These are phyloP conservation scores for Parachlorella kessleri DNA, from an alignment of 139 green algal species.

Conservation along the genomic window DNA sequence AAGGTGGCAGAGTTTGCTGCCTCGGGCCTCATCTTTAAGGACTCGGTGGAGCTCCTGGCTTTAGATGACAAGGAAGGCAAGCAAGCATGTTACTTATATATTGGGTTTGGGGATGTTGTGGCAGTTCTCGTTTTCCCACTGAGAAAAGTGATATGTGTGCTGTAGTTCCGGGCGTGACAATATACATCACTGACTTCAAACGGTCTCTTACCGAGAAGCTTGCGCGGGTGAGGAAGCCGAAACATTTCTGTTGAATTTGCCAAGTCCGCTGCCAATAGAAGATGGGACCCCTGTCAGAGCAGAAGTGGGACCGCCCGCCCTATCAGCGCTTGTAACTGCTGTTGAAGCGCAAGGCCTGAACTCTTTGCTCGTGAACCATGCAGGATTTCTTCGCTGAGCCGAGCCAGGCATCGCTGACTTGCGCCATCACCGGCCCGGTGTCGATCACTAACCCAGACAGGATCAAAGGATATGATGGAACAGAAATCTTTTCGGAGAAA, in stretches of 20 bases:
- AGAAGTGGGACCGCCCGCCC: too few relatives aligned
- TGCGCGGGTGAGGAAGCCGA: conserved; percentile 36
- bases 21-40: conserved; percentile 83
- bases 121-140: background rate
- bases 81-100: background rate
- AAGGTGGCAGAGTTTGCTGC: conserved; percentile 71
- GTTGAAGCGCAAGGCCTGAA: too few relatives aligned
- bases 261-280: too few relatives aligned
- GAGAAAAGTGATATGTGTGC: background rate
- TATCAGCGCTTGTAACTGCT: too few relatives aligned
- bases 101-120: background rate
- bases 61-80: conserved; percentile 67
- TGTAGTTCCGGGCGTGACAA: conserved; percentile 57
- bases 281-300: too few relatives aligned
- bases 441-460: conserved; percentile 31
- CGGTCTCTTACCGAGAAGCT: conserved; percentile 81
- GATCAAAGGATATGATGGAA: conserved; percentile 32
- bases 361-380: background rate
- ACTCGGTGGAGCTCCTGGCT: conserved; percentile 67
- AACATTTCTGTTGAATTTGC: too few relatives aligned
- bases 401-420: conserved; percentile 76
- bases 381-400: conserved; percentile 78
- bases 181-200: conserved; percentile 88
- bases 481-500: conserved; percentile 75
- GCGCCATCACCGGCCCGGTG: conserved; percentile 55